Evolutionary conservation across 78 protist genomes (phyloP).

Genomic region (Dictyostelium purpureum): DNA sequence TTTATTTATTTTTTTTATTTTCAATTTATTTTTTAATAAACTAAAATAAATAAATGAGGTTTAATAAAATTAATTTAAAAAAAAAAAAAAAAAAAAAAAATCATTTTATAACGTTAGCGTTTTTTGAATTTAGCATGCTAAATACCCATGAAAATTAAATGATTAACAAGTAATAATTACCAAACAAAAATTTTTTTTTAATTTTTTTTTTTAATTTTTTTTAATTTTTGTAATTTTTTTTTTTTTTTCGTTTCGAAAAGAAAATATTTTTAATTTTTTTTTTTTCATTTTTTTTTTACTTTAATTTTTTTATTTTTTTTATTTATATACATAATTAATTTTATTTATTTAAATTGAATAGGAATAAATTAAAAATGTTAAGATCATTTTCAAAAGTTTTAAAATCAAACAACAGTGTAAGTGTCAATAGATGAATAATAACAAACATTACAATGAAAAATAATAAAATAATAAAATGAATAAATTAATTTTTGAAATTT

Average conservation of each 20-base stretch:
- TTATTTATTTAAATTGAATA: background rate
- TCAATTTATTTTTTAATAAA: too few relatives aligned
- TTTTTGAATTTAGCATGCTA: too few relatives aligned
- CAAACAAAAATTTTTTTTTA: background rate
- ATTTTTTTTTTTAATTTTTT: background rate
- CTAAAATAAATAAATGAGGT: too few relatives aligned
- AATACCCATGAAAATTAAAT: background rate
- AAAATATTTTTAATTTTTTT: background rate
- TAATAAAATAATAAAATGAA: too few relatives aligned
- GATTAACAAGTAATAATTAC: too few relatives aligned
- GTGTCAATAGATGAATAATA: background rate
- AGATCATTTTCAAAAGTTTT: slow-evolving; percentile 8
- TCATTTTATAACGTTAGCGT: too few relatives aligned
- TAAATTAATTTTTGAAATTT: too few relatives aligned
- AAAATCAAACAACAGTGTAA: background rate
- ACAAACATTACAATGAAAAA: too few relatives aligned
- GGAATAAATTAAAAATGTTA: background rate
- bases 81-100: too few relatives aligned
- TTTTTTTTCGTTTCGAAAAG: background rate
- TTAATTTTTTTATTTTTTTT: background rate
- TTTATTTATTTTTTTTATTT: too few relatives aligned
- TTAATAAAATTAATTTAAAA: too few relatives aligned
- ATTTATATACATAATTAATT: background rate
- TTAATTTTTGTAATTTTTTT: background rate
- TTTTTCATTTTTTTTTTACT: background rate